Base-by-base conservation (phyloP, 352 stramenopile species). In the Phytophthora ramorum region DNA sequence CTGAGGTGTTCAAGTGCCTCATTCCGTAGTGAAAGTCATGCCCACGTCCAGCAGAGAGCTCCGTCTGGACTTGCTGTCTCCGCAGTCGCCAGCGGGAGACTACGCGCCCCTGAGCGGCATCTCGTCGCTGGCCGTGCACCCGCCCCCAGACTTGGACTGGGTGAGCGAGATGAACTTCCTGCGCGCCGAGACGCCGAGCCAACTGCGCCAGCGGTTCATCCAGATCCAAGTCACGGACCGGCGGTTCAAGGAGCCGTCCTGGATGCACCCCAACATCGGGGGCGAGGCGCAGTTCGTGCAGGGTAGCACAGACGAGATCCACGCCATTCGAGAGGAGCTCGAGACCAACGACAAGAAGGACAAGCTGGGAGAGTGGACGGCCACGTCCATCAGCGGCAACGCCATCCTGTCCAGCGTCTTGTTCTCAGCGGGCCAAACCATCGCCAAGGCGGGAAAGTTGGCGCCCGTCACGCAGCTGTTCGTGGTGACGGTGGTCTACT, bases 311-410 rank as follows among this genome's bases (percentile, higher is more conserved):
- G 58, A 69, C 24, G 70, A 85, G 22, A 64, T 89, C 41, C 54
- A 53, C 19, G 66, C 51, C 17, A 76, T 86, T 48, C 40, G 49
- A 14, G 22, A 75, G 6, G 57, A 75, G 44, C 57, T 83, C 12
- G 26, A 79, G 48, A 19, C 26, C 17, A 58, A 66, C 16, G 48
- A 50, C 24, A 68, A 17, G 2, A 68, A 69, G 34, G 75, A 83
- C 37, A 73, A 75, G 59, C 69, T 97, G 17, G 69, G 76, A 13
- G 78, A 97, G 73, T 94, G 88, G 76, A 76, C 78, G 7, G 76
- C 92, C 14, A 98, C 92, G 2, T 87, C 89, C 14, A 97, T 98
- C 68, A 96, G 83, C 55, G 92, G 92, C 20, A 98, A 98, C 69
- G 91, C 97, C 41, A 97, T 98, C 71, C 71, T 97, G 5, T 91